Evolutionary conservation across 2,329 filamentous ascomycete species (phyloP).

Genomic region (Alternaria ventricosa): DNA sequence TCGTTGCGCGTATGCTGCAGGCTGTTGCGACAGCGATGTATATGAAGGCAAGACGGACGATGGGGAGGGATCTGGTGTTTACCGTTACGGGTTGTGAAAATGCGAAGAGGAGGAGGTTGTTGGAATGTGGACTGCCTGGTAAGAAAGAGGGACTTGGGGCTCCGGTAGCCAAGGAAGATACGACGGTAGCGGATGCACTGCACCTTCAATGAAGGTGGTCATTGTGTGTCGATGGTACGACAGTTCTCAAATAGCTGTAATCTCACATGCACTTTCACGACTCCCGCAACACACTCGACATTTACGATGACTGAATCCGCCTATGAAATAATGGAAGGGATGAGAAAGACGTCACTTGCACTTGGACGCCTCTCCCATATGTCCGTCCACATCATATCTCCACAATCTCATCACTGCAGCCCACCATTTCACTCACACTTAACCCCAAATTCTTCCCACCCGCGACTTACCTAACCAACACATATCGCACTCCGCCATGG

Average conservation of each 20-base stretch:
- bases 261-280: not conserved
- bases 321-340: no score
- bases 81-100: not conserved
- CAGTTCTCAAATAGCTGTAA: not conserved
- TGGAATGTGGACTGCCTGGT: not conserved
- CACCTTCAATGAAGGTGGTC: not conserved
- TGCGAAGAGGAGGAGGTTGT: not conserved
- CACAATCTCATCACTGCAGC: not conserved
- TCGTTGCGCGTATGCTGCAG: no score
- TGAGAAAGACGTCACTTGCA: not conserved
- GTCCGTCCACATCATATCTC: not conserved
- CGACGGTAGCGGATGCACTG: not conserved
- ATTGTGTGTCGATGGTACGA: not conserved
- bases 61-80: not conserved
- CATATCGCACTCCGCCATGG: not conserved
- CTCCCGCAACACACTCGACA: no score
- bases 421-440: not conserved
- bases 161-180: not conserved
- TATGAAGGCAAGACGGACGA: not conserved
- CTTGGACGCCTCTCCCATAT: not conserved
- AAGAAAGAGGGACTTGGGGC: not conserved
- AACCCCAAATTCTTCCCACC: not conserved
- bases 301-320: no score
- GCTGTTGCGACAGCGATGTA: not conserved
- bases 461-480: not conserved